phyloP scores from a whole-genome alignment of 2,329 filamentous ascomycete genomes.

The Sphaceloma murrayae region DNA sequence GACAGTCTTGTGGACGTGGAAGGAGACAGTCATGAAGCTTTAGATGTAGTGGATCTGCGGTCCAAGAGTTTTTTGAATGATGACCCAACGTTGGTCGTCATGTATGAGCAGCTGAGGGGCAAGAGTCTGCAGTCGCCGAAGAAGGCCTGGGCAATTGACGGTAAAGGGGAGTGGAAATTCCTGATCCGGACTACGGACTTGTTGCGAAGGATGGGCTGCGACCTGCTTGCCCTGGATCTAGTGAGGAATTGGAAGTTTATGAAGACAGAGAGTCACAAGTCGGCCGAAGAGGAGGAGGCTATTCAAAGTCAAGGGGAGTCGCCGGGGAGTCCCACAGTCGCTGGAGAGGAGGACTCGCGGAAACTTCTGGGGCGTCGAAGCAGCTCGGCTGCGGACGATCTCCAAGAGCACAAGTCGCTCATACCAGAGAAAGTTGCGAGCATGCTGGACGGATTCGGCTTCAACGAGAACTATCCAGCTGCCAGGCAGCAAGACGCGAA shows the following conservation, averaged over 20 bases:
- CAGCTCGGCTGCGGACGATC: constrained; percentile 70
- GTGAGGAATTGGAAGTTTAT: constrained; percentile 74
- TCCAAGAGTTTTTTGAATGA: constrained; percentile 78
- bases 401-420: constrained; percentile 36
- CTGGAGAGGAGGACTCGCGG: constrained; percentile 47
- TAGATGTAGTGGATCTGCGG: constrained; percentile 40
- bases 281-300: constrained; percentile 13
- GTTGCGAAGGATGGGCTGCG: constrained; percentile 50
- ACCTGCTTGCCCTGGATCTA: constrained; percentile 76
- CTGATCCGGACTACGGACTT: constrained; percentile 65
- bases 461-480: background rate
- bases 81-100: constrained; percentile 75
- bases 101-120: constrained; percentile 78
- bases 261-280: constrained; percentile 16
- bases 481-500: constrained; percentile 2
- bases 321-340: constrained; percentile 13
- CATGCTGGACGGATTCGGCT: constrained; percentile 21
- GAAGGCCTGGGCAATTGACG: constrained; percentile 72
- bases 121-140: constrained; percentile 73
- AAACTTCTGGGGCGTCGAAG: constrained; percentile 61
- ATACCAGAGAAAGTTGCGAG: constrained; percentile 32
- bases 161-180: constrained; percentile 77
- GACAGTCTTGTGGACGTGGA: constrained; percentile 50
- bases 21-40: background rate
- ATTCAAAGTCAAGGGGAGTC: constrained; percentile 27